Evolutionary conservation across 768 basidiomycete genomes (phyloP), one percentile per base, ranked within the genome.

Genomic region (Hypsizygus marmoreus): DNA sequence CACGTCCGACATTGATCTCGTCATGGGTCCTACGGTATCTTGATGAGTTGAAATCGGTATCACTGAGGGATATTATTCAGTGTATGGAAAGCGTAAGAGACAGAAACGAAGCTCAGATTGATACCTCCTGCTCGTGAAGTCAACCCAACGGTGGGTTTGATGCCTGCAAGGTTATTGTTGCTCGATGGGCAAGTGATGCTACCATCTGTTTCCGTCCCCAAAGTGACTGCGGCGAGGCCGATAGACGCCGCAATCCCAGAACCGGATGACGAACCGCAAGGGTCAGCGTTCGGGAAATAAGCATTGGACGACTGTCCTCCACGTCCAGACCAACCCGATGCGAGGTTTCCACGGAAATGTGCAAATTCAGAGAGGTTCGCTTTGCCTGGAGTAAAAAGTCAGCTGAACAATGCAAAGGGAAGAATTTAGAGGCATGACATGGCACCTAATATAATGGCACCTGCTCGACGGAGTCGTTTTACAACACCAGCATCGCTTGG

Each of bases 91-190:
- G 6, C 14, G 26, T 31, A n/a, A 11, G 30, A 17, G 40, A 4
- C 6, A 23, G 30, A 23, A 14, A 22, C n/a, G 12, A 28, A 29
- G 6, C 11, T 12, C 12, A 26, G 33, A 8, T 6, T 33, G 59
- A 32, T 46, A 77, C 82, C 81, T 59, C 81, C 82, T 12, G 79
- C 76, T 11, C 80, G 69, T 4, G 80, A 82, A 3, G 79, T 81
- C 25, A 81, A 59, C 0, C 82, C 82, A 7, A 83, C 71, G 2
- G 78, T 83, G 0, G 82, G 79, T 52, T 81, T 82, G 36, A 84
- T 78, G 0, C 81, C 82, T 3, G 70, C 81, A 4, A 82, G 31
- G 50, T 82, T 82, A 41, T 82, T 82, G 14, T 70, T 60, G 51
- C 68, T 70, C 0, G 75, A 61, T 17, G 80, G 82, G 49, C 73